Base-by-base conservation (phyloP, 1,139 yeast genomes). In the Hyphopichia fennica region DNA sequence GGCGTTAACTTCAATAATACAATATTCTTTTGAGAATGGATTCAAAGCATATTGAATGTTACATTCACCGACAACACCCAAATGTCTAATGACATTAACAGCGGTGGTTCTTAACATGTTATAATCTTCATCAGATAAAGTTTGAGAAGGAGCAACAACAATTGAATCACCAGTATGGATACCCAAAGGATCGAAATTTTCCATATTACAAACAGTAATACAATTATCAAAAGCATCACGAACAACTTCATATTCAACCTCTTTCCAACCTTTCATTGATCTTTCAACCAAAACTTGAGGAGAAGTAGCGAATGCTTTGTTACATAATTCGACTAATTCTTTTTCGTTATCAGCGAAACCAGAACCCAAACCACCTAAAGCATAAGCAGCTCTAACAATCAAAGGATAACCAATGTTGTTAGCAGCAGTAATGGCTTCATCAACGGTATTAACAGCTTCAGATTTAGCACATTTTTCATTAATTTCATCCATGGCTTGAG, bases 11-110 rank as follows among this genome's bases (percentile, higher is more conserved):
- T 93, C 99, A 58, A 93, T 93, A 51, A 93, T 96, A 68, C 98
- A 82, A 74, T 87, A 93, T 58, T 93, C 99, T 56, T 87, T 78
- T 35, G 96, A 95, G 66, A 89, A 93, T 25, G 99, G 96, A 62
- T 91, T 95, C 56, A 93, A 79, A 42, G 98, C 96, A 61, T 93
- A 93, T 69, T 93, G 99, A 52, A 95, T 96, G 63, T 93, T 93
- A 81, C 99, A 93, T 73, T 93, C 99, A 67, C 99, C 99, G 54
- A 93, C 97, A 51, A 93, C 99, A 60, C 99, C 99, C 62, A 93
- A 77, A 61, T 93, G 99, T 69, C 98, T 89, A 57, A 93, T 93
- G 59, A 93, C 89, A 69, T 93, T 93, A 64, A 93, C 89, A 39
- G 99, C 99, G 45, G 99, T 96, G 44, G 95, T 77, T 75, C 99